Base-by-base conservation (phyloP, 805 yeast species). In the Pichia pseudocactophila region DNA sequence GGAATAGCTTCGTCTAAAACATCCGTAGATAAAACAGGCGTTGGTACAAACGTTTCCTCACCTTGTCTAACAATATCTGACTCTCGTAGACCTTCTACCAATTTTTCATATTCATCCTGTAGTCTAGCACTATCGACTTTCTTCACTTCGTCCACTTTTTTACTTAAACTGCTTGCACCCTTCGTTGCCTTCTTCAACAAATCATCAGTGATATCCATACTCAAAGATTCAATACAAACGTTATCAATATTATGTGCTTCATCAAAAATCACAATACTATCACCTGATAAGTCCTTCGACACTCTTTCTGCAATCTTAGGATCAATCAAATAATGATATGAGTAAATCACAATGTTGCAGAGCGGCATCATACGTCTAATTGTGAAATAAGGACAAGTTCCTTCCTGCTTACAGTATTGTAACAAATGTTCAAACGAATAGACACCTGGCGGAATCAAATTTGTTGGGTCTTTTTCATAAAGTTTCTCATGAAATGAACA, bases 201-300 rank as follows among this genome's bases (percentile, higher is more conserved):
- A 51, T 90, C 97, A 52, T 88, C 95, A 0, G 97, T 92, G 49
- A 92, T 66, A 58, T 92, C 97, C 38, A 92, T 71, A 6, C 96
- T 86, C 34, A 92, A 63, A 0, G 97, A 85, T 62, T 92, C 99
- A 44, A 92, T 92, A 67, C 99, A 92, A 44, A 92, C 99, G 69
- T 92, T 92, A 70, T 92, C 98, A 43, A 92, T 92, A 64, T 92
- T 92, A 62, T 92, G 99, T 37, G 98, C 98, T 66, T 92, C 99
- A 65, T 92, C 99, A 58, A 92, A 92, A 32, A 92, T 94, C 48
- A 92, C 83, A 46, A 92, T 92, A 42, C 94, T 76, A 56, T 92
- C 97, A 51, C 88, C 86, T 16, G 95, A 84, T 39, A 92, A 73
- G 57, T 92, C 97, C 49, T 73, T 77, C 5, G 97, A 88, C 17